A percentile compares a stretch with the other conserved stretches of the same genome.
These are phyloP conservation scores for Penicillium sp. DNA, from an alignment of 2,329 filamentous ascomycete genomes.

Conservation along the genomic window DNA sequence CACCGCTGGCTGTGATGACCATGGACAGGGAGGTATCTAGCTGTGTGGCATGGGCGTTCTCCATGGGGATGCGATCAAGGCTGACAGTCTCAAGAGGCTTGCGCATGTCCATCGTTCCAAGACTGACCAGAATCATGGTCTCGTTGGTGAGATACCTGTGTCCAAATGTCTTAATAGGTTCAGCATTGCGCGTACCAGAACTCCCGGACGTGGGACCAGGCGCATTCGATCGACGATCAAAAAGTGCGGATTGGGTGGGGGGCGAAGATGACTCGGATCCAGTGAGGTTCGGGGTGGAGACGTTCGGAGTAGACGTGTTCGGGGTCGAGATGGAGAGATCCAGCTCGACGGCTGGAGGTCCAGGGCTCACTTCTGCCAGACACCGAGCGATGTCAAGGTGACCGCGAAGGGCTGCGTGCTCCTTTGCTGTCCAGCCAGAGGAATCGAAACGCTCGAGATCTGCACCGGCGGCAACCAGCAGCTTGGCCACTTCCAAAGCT, in stretches of 20 bases:
- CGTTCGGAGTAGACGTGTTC: slow-evolving; percentile 23
- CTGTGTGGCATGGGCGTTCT: slow-evolving; percentile 86
- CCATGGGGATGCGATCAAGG: slow-evolving; percentile 83
- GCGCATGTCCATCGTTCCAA: slow-evolving; percentile 92
- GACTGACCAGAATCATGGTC: slow-evolving; percentile 85
- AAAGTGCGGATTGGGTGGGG: slow-evolving; percentile 41
- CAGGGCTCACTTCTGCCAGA: slow-evolving; percentile 61
- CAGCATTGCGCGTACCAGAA: slow-evolving; percentile 49
- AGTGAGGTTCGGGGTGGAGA: slow-evolving; percentile 31
- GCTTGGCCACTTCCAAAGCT: slow-evolving; percentile 70
- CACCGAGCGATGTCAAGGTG: slow-evolving; percentile 78
- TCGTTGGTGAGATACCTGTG: slow-evolving; percentile 91
- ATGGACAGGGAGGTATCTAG: slow-evolving; percentile 92
- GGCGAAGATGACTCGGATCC: slow-evolving; percentile 40
- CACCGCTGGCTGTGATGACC: slow-evolving; percentile 83
- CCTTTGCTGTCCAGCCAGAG: slow-evolving; percentile 91
- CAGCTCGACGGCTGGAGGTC: slow-evolving; percentile 34
- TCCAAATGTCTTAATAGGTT: slow-evolving; percentile 92
- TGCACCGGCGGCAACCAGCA: slow-evolving; percentile 77
- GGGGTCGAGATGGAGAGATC: slow-evolving; percentile 23
- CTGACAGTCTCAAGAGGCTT: slow-evolving; percentile 79
- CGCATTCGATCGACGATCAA: slow-evolving; percentile 45
- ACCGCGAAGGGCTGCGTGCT: slow-evolving; percentile 87
- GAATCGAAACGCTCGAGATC: slow-evolving; percentile 74
- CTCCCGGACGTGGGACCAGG: slow-evolving; percentile 37